These are phyloP conservation scores for Candolleomyces eurysporus DNA, from an alignment of 768 basidiomycete species.

Conservation along the genomic window DNA sequence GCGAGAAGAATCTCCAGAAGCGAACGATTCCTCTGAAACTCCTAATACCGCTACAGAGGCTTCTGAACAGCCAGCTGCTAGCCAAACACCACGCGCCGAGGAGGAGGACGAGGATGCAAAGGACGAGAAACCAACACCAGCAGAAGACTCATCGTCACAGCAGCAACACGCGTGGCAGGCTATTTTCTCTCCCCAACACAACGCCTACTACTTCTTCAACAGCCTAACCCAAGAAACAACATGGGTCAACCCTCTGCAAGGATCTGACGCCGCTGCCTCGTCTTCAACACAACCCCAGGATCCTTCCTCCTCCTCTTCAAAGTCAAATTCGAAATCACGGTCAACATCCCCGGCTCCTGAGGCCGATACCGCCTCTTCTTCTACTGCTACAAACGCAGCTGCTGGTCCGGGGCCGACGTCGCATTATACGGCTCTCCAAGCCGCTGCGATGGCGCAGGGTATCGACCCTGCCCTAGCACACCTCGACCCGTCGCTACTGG, in stretches of 20 bases:
- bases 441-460: constrained; percentile 72
- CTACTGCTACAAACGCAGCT: constrained; percentile 5
- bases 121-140: neutral
- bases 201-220: constrained; percentile 86
- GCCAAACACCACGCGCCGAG: neutral
- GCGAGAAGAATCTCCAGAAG: too few species aligned
- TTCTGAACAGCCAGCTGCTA: too few species aligned
- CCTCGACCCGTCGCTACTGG: constrained; percentile 70
- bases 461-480: constrained; percentile 82
- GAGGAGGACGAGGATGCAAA: neutral
- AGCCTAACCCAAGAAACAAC: constrained; percentile 73
- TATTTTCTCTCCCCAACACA: constrained; percentile 73
- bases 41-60: too few species aligned
- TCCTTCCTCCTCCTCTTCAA: constrained; percentile 8
- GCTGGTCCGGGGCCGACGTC: constrained; percentile 6
- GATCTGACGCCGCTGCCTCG: constrained; percentile 13
- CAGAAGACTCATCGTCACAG: neutral
- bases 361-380: constrained; percentile 15
- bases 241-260: constrained; percentile 74
- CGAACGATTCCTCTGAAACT: too few species aligned
- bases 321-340: constrained; percentile 15
- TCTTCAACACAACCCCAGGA: constrained; percentile 10
- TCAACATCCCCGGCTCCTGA: constrained; percentile 1
- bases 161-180: constrained; percentile 64
- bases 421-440: constrained; percentile 54